phyloP scores from a whole-genome alignment of 2,329 filamentous ascomycete genomes.

The Aureobasidium namibiae region DNA sequence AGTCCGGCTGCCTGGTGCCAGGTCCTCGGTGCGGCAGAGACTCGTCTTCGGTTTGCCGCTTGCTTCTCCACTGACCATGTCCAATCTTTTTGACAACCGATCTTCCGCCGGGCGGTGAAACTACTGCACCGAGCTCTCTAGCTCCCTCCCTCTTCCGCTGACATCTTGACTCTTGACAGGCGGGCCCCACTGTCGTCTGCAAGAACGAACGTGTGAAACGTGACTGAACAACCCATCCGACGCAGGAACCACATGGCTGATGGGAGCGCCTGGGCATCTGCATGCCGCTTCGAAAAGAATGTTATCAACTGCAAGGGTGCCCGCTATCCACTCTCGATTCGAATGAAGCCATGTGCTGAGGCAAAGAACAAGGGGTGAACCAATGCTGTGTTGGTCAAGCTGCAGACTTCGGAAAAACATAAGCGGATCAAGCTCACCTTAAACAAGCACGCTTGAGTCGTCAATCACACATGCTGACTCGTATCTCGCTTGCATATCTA shows the following conservation, averaged over 20 bases:
- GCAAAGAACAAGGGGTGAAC: neutral
- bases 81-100: neutral
- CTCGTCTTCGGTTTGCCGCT: neutral
- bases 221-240: neutral
- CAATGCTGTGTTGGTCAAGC: neutral
- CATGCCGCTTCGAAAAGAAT: neutral
- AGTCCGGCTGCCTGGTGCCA: neutral
- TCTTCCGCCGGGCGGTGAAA: slow-evolving; percentile 5
- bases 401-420: neutral
- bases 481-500: too few relatives aligned
- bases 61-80: neutral
- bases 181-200: neutral
- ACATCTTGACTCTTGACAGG: slow-evolving; percentile 2
- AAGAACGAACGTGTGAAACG: neutral
- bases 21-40: neutral
- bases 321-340: neutral
- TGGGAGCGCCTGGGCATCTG: neutral
- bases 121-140: slow-evolving; percentile 10
- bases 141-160: neutral
- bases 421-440: neutral
- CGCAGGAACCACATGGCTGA: neutral
- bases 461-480: neutral
- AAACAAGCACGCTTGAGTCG: neutral
- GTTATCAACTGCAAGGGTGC: neutral
- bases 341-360: neutral